Percentiles rank a stretch among this genome's conserved stretches.
Evolutionary conservation across 306 rosid genomes (phyloP).

Genomic region (Rosa persica): DNA sequence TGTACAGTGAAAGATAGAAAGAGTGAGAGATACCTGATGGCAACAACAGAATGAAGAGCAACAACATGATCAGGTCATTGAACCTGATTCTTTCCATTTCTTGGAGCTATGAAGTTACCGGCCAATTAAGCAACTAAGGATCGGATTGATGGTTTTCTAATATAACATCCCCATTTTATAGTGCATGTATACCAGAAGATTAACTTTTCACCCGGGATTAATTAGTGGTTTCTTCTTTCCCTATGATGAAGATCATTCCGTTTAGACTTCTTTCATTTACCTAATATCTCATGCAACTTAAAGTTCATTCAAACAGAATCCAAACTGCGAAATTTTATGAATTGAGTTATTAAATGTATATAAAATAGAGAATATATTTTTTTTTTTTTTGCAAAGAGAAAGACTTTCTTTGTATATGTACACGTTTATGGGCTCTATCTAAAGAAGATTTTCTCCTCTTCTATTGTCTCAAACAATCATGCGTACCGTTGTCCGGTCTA

Average conservation of each 20-base stretch:
- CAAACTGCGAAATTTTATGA: too few species aligned
- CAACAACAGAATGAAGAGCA: not conserved
- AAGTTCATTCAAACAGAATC: not conserved
- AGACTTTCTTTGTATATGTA: too few species aligned
- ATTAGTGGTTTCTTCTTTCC: not conserved
- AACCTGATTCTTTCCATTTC: not conserved
- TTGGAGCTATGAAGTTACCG: not conserved
- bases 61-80: not conserved
- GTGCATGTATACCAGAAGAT: not conserved
- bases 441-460: too few species aligned
- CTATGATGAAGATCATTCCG: too few species aligned
- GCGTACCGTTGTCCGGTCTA: too few species aligned
- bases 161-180: not conserved
- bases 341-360: not conserved
- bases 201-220: not conserved
- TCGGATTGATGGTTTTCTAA: not conserved
- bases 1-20: not conserved
- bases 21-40: not conserved
- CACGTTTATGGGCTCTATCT: too few species aligned
- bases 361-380: not conserved
- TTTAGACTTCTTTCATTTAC: not conserved
- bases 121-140: not conserved
- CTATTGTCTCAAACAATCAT: too few species aligned
- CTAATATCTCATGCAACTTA: not conserved
- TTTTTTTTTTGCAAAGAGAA: too few species aligned